Conservation (phyloP, 208 protist genomes). For the Crithidia bombi region DNA sequence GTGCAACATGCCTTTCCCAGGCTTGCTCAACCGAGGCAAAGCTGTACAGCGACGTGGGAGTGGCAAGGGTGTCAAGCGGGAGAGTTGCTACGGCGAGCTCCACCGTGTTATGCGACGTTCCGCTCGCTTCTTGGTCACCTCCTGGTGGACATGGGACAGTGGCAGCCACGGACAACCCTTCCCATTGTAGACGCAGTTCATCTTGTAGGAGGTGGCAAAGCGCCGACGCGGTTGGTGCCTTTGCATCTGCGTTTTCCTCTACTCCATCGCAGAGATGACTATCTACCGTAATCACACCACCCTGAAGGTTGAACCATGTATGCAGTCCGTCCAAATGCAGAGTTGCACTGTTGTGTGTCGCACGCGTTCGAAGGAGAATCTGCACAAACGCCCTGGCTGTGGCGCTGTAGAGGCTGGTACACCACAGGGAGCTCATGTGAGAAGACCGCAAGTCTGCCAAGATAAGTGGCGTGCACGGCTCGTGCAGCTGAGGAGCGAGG, state of each 20-base stretch:
- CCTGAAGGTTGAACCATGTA: not conserved
- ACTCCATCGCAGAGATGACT: too few relatives aligned
- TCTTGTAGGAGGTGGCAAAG: conserved; percentile 29
- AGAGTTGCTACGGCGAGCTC: conserved; percentile 27
- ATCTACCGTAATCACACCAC: too few relatives aligned
- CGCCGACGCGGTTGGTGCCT: not conserved
- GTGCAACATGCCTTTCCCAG: conserved; percentile 40
- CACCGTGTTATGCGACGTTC: not conserved
- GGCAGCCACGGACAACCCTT: conserved; percentile 23
- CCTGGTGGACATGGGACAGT: not conserved
- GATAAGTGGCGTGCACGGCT: conserved; percentile 22
- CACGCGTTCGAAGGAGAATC: not conserved
- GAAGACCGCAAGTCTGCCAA: conserved; percentile 5
- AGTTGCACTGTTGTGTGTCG: not conserved
- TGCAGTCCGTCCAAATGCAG: too few relatives aligned
- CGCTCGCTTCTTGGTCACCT: too few relatives aligned
- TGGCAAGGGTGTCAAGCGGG: conserved; percentile 19
- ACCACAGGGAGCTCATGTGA: conserved; percentile 12
- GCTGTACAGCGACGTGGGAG: conserved; percentile 38
- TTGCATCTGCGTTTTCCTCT: not conserved
- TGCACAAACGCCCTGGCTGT: conserved; percentile 15
- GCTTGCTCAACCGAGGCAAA: conserved; percentile 47
- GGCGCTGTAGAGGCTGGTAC: conserved; percentile 17
- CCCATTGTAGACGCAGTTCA: conserved; percentile 29
- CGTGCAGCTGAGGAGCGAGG: not conserved